These are phyloP conservation scores for Xylariaceae sp. DNA, from an alignment of 2,329 filamentous ascomycete genomes.

Conservation along the genomic window DNA sequence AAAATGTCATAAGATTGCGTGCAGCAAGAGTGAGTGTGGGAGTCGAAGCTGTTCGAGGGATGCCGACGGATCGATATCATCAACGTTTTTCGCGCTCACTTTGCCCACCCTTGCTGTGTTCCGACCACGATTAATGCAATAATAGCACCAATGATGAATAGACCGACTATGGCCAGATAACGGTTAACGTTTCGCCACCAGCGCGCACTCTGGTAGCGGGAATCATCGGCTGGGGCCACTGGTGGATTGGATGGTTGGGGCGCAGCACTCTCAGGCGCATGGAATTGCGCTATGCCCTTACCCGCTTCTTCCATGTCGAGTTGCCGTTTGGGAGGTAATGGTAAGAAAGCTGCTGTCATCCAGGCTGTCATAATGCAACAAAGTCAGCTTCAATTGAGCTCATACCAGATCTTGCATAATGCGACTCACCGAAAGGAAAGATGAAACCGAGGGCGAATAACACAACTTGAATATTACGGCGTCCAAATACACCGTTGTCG, in stretches of 20 bases:
- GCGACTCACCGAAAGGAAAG: constrained; percentile 60
- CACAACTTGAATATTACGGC: constrained; percentile 67
- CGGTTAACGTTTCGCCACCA: constrained; percentile 59
- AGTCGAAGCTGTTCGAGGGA: constrained; percentile 3
- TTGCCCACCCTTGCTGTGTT: constrained; percentile 44
- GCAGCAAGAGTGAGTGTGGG: constrained; percentile 4
- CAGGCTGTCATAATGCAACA: constrained; percentile 49
- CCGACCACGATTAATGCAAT: constrained; percentile 48
- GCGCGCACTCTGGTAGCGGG: constrained; percentile 45
- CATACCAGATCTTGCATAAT: neutral
- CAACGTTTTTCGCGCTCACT: constrained; percentile 10
- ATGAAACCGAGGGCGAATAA: constrained; percentile 74
- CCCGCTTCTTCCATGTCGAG: constrained; percentile 46
- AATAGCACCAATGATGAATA: constrained; percentile 49
- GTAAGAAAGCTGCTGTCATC: constrained; percentile 72
- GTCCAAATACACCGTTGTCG: constrained; percentile 55
- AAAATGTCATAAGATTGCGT: constrained; percentile 9
- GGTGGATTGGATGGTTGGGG: constrained; percentile 29
- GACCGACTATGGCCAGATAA: constrained; percentile 51
- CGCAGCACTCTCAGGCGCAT: constrained; percentile 32
- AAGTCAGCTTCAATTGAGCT: constrained; percentile 13
- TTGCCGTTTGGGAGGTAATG: constrained; percentile 56
- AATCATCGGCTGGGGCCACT: constrained; percentile 37
- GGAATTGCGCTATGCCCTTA: constrained; percentile 37
- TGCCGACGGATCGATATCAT: neutral